Percentiles rank a stretch among this genome's conserved stretches.
Evolutionary conservation across 345 rosid species (phyloP).

Genomic region (Adansonia digitata): DNA sequence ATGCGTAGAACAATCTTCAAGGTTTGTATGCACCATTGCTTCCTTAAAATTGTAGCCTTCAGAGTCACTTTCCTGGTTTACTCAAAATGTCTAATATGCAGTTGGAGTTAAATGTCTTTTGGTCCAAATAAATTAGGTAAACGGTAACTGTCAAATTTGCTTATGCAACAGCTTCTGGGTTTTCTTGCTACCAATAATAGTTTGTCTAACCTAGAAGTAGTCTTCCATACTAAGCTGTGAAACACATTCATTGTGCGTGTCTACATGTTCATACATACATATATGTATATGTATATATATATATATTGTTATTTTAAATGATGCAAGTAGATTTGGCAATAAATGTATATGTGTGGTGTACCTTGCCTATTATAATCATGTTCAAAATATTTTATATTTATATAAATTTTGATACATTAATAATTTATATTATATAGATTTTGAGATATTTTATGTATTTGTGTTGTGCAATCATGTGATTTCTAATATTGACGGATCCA

Average conservation of each 20-base stretch:
- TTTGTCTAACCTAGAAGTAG: background rate
- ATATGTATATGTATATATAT: too few relatives aligned
- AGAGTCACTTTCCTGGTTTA: background rate
- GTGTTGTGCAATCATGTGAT: too few relatives aligned
- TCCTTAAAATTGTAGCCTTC: background rate
- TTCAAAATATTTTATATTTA: too few relatives aligned
- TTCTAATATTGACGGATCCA: too few relatives aligned
- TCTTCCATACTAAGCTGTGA: background rate
- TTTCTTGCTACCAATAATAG: background rate
- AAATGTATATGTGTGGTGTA: too few relatives aligned
- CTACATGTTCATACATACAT: too few relatives aligned
- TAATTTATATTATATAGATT: too few relatives aligned
- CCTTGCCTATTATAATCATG: too few relatives aligned
- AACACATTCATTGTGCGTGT: background rate
- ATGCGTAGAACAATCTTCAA: conserved; percentile 19
- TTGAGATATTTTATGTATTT: too few relatives aligned
- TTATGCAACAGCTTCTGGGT: background rate
- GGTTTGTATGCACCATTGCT: background rate
- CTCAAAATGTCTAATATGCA: background rate
- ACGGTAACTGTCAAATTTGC: background rate
- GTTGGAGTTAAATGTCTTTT: background rate
- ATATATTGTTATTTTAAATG: background rate
- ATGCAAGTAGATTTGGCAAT: background rate
- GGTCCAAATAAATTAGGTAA: background rate
- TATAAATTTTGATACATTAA: too few relatives aligned